phyloP scores from a whole-genome alignment of 1,284 basidiomycete genomes.

The Xerocomus minutiporus region DNA sequence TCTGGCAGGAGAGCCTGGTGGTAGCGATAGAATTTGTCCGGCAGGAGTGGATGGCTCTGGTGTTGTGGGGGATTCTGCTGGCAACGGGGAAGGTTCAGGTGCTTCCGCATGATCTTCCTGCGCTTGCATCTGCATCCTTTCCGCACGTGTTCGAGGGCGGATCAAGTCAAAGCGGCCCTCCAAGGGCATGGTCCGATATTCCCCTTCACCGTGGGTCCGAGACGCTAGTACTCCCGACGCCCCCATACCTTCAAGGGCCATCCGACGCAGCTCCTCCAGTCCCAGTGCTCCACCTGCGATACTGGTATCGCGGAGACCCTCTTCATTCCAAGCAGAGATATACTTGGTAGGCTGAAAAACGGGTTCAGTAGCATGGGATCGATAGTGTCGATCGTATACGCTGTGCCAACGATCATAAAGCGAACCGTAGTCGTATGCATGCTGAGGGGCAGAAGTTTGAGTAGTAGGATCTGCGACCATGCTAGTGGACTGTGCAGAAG shows the following conservation, averaged over 20 bases:
- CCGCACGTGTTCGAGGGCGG: slow-evolving; percentile 49
- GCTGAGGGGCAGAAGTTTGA: slow-evolving; percentile 33
- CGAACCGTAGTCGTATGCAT: slow-evolving; percentile 67
- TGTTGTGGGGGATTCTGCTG: slow-evolving; percentile 6
- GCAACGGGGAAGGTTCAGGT: slow-evolving; percentile 7
- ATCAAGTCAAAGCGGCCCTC: slow-evolving; percentile 85
- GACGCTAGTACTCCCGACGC: slow-evolving; percentile 8
- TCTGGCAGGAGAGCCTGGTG: slow-evolving; percentile 23
- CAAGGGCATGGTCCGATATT: slow-evolving; percentile 50
- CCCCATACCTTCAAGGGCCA: slow-evolving; percentile 46
- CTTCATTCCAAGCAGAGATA: slow-evolving; percentile 34
- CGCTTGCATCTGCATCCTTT: slow-evolving; percentile 14
- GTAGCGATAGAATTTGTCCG: slow-evolving; percentile 17
- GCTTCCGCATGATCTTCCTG: slow-evolving; percentile 2
- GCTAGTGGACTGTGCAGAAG: slow-evolving; percentile 26
- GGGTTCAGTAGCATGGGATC: slow-evolving; percentile 43
- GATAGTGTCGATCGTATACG: slow-evolving; percentile 85
- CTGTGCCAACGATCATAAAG: slow-evolving; percentile 89
- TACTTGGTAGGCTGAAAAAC: slow-evolving; percentile 49
- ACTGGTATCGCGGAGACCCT: slow-evolving; percentile 28
- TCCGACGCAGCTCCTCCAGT: slow-evolving; percentile 64
- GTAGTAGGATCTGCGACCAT: slow-evolving; percentile 19
- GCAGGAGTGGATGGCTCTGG: slow-evolving; percentile 28
- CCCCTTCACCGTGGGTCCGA: slow-evolving; percentile 24
- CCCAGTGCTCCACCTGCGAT: slow-evolving; percentile 40